Evolutionary conservation across 2,329 filamentous ascomycete species (phyloP), one percentile per base, ranked within the genome.

Genomic region (Polytolypa hystricis): DNA sequence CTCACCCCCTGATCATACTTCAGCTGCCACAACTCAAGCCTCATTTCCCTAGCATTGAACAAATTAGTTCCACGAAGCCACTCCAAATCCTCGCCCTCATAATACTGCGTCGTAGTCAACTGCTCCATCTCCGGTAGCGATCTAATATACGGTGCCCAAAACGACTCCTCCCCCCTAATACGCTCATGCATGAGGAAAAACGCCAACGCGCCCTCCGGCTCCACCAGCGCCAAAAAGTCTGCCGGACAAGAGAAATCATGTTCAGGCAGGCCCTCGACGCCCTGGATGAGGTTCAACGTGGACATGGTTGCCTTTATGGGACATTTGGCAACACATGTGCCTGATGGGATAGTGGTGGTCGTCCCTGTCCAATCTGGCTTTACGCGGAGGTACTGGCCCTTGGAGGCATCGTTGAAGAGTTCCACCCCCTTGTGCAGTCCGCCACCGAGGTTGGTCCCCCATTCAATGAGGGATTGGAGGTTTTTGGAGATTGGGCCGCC

Each of bases 121-220:
- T 74, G 60, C 7, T 69, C 65, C 0, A 78, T 77, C 41, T 75
- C 72, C 1, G 81, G 80, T 0, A 86, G 64, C 0, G 73, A 71
- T 7, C 61, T 58, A 44, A 85, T 72, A 56, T 86, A 86, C 1
- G 76, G 70, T 53, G 64, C 67, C 81, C 81, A 86, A 46, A 73
- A 74, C 0, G 80, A 81, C 2, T 66, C 50, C 2, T 57, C 38
- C 1, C 71, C 72, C 2, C 69, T 57, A 20, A 84, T 62, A 50
- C 75, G 77, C 53, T 86, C 74, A 42, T 78, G 73, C 51, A 82
- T 67, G 4, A 86, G 65, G 44, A 82, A 79, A 56, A 84, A 80
- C 3, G 78, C 70, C 6, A 74, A 70, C 33, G 78, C 58, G 39
- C 81, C 73, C 45, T 81, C 71, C 0, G 74, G 68, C 1, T 70